Percentiles rank a stretch among this genome's conserved stretches.
phyloP scores from a whole-genome alignment of 2,329 filamentous ascomycete genomes.

The Penicillium fuscoglaucum region DNA sequence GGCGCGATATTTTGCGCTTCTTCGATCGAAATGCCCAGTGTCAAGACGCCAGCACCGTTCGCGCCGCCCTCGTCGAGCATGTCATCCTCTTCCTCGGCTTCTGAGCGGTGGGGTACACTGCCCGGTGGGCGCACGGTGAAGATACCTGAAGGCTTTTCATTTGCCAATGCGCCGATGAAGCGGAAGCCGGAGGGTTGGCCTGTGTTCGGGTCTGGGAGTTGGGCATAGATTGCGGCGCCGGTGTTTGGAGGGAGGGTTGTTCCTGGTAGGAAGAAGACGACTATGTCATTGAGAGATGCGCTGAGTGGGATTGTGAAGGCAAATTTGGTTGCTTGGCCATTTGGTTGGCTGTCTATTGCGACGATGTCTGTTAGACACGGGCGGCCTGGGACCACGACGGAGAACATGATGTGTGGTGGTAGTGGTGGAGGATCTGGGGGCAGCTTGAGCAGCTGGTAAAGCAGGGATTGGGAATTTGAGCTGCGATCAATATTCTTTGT shows the following conservation, averaged over 20 bases:
- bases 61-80: conserved; percentile 49
- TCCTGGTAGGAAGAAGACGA: conserved; percentile 84
- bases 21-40: conserved; percentile 82
- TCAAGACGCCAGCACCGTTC: conserved; percentile 50
- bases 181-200: conserved; percentile 60
- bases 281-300: conserved; percentile 69
- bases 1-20: conserved; percentile 68
- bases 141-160: conserved; percentile 87
- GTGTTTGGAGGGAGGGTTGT: conserved; percentile 69
- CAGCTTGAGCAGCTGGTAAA: background rate
- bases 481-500: background rate
- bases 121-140: conserved; percentile 65
- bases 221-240: conserved; percentile 87
- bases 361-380: conserved; percentile 60
- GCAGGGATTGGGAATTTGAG: background rate
- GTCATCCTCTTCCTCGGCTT: conserved; percentile 41
- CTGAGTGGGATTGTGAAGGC: conserved; percentile 66
- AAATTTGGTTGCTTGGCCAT: conserved; percentile 61
- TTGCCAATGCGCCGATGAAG: conserved; percentile 84
- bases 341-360: conserved; percentile 52
- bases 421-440: background rate
- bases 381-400: conserved; percentile 60
- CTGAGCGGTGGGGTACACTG: conserved; percentile 25
- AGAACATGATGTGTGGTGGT: conserved; percentile 52
- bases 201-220: conserved; percentile 56